phyloP scores from a whole-genome alignment of 75 land plant species.

The Isoetes taiwanensis region DNA sequence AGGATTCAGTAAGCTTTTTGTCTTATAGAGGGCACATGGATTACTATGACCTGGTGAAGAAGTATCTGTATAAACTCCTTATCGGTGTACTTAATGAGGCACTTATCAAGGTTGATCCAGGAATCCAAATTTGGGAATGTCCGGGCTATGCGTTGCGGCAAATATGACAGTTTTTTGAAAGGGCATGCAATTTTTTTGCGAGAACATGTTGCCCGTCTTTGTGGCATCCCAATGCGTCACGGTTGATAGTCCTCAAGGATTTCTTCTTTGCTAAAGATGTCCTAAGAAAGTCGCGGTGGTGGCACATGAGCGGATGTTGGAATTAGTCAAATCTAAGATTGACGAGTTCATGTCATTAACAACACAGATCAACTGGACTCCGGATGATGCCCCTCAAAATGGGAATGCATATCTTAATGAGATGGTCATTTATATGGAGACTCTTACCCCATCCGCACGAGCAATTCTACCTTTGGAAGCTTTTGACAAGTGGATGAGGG shows the following conservation, averaged over 20 bases:
- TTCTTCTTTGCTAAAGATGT: constrained; percentile 52
- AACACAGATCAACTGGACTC: constrained; percentile 60
- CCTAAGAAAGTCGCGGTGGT: constrained; percentile 57
- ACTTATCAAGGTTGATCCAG: constrained; percentile 43
- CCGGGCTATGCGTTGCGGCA: constrained; percentile 97
- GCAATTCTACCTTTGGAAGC: constrained; percentile 79
- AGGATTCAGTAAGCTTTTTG: constrained; percentile 74
- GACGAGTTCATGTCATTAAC: constrained; percentile 68
- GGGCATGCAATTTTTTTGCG: constrained; percentile 71
- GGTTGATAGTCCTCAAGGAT: constrained; percentile 51
- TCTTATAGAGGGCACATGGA: constrained; percentile 61
- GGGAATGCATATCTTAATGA: constrained; percentile 67
- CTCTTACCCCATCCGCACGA: constrained; percentile 64
- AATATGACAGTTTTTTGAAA: constrained; percentile 69
- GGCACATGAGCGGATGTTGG: constrained; percentile 54
- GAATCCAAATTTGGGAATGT: constrained; percentile 35
- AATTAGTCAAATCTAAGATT: constrained; percentile 60
- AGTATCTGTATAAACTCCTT: constrained; percentile 72
- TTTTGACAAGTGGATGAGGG: constrained; percentile 59
- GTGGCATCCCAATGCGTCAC: constrained; percentile 65
- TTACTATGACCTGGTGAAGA: constrained; percentile 59
- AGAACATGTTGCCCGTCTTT: constrained; percentile 64
- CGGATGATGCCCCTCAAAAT: constrained; percentile 60
- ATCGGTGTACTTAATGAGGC: constrained; percentile 71
- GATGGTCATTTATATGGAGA: constrained; percentile 55